A percentile compares a stretch with the other conserved stretches of the same genome.
phyloP scores from a whole-genome alignment of 768 basidiomycete genomes.

The Mycena olivaceomarginata region DNA sequence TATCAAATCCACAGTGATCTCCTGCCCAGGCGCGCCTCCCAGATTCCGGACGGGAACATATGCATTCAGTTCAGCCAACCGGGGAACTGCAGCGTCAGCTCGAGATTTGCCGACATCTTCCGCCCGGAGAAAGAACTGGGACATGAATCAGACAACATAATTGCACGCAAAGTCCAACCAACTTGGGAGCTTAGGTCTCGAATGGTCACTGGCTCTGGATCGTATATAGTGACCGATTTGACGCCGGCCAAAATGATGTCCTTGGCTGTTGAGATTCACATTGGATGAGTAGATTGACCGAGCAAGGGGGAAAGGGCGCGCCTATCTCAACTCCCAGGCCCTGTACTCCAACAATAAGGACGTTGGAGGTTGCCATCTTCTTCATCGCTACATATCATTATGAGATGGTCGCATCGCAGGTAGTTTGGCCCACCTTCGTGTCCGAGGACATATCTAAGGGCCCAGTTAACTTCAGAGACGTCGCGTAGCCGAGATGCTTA shows the following conservation, averaged over 20 bases:
- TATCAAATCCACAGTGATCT: constrained; percentile 87
- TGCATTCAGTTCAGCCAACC: constrained; percentile 94
- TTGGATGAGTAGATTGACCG: constrained; percentile 27
- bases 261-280: constrained; percentile 78
- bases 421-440: constrained; percentile 84
- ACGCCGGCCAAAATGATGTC: constrained; percentile 97
- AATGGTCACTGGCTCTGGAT: constrained; percentile 91
- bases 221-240: constrained; percentile 96
- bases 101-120: constrained; percentile 93
- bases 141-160: constrained; percentile 38
- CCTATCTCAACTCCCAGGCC: constrained; percentile 98
- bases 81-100: constrained; percentile 89
- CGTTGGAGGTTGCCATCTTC: constrained; percentile 97
- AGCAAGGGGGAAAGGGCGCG: constrained; percentile 46
- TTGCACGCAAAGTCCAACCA: constrained; percentile 47
- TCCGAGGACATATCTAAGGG: constrained; percentile 91
- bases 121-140: constrained; percentile 94
- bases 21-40: constrained; percentile 85
- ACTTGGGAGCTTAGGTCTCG: constrained; percentile 96
- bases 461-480: constrained; percentile 40
- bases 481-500: constrained; percentile 64
- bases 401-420: constrained; percentile 17
- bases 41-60: constrained; percentile 96
- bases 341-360: constrained; percentile 93
- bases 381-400: constrained; percentile 89